phyloP scores from a whole-genome alignment of 1,284 basidiomycete species.

The Leccinum pachyderme region DNA sequence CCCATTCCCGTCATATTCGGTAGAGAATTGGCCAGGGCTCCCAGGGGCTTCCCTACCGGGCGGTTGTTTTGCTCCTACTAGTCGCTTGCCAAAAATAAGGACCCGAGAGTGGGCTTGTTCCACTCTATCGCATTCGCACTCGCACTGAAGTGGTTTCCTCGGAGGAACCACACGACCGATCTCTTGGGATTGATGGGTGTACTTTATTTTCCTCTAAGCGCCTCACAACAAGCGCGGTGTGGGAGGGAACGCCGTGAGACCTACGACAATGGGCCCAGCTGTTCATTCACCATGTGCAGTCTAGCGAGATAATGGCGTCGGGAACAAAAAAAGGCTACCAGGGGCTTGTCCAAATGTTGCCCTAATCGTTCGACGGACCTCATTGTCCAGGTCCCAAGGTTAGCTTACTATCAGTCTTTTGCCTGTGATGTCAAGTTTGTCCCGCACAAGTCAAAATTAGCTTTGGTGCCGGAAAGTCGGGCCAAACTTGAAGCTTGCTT shows the following conservation, averaged over 20 bases:
- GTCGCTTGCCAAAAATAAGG: background rate
- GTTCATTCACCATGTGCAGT: background rate
- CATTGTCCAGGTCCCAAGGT: background rate
- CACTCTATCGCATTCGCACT: background rate
- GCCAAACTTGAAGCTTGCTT: background rate
- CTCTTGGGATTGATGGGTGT: background rate
- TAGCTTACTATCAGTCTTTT: background rate
- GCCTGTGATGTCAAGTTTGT: background rate
- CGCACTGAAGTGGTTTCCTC: background rate
- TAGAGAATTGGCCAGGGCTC: background rate
- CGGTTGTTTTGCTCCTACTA: no score
- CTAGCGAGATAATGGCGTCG: background rate
- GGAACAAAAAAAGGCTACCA: no score
- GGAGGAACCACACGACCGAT: background rate
- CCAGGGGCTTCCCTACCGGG: no score
- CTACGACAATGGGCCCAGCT: background rate
- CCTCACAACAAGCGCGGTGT: background rate
- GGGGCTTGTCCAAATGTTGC: background rate
- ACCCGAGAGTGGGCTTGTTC: background rate
- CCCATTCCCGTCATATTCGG: background rate
- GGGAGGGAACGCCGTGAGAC: background rate
- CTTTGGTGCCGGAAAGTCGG: background rate
- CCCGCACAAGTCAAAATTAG: background rate
- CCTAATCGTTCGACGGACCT: background rate
- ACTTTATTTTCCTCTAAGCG: background rate